Base-by-base conservation (phyloP, 805 yeast genomes). In the Starmera pachycereana region DNA sequence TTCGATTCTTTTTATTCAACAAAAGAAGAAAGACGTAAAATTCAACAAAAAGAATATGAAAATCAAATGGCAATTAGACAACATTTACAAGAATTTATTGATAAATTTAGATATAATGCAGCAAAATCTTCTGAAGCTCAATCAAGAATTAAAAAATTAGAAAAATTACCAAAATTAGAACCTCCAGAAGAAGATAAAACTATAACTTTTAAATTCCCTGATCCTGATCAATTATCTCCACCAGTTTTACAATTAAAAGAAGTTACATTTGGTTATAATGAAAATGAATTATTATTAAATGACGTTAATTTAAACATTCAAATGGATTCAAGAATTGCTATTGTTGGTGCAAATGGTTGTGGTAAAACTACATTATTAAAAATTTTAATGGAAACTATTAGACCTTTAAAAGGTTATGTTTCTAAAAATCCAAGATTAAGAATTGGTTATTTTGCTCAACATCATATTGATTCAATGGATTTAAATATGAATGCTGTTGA, bases 301-400 rank as follows among this genome's bases (percentile, higher is more conserved):
- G 68, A 86, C 50, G 97, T 89, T 33, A 95, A 89, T 49, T 61
- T 92, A 45, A 95, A 87, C 49, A 86, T 92, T 40, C 95, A 86
- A 61, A 71, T 90, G 85, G 85, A 89, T 53, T 88, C 97, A 1
- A 75, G 99, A 61, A 84, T 92, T 52, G 98, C 97, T 0, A 70
- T 92, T 44, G 96, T 92, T 44, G 99, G 99, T 73, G 97, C 97
- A 44, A 92, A 92, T 60, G 99, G 99, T 68, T 86, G 96, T 57
- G 99, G 99, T 83, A 92, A 92, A 62, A 89, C 98, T 10, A 92
- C 99, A 3, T 68, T 92, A 45, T 72, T 92, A 56, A 90, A 90
- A 60, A 67, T 92, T 34, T 68, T 92, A 51, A 79, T 89, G 76
- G 96, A 85, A 46, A 76, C 69, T 48, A 65, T 83, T 39, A 65